Conservation (phyloP, 1,284 basidiomycete genomes). For the Abortiporus biennis region DNA sequence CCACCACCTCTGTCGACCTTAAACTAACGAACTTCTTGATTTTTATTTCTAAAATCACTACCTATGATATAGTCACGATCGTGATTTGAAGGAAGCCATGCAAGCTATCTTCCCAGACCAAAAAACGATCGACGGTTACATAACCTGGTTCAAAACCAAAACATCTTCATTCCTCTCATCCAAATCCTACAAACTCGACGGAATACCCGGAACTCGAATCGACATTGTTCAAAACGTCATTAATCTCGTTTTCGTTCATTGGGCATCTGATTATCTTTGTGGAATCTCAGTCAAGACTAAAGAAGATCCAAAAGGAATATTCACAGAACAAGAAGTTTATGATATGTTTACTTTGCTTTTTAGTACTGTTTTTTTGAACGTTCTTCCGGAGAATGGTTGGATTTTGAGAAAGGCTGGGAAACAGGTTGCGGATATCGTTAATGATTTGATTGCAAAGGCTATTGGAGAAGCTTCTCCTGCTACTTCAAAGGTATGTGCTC, state of each 20-base stretch:
- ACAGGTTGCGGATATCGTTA: constrained; percentile 34
- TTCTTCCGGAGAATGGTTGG: constrained; percentile 53
- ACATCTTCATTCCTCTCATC: constrained; percentile 31
- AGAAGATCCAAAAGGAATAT: constrained; percentile 38
- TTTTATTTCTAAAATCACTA: constrained; percentile 1
- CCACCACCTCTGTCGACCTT: no score
- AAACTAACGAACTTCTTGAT: no score
- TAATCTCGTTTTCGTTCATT: constrained; percentile 60
- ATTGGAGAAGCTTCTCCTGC: constrained; percentile 22
- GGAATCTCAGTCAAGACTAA: constrained; percentile 59
- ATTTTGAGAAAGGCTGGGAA: constrained; percentile 41
- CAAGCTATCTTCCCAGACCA: constrained; percentile 18
- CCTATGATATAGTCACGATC: constrained; percentile 8
- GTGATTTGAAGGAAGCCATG: constrained; percentile 13
- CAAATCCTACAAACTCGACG: constrained; percentile 29
- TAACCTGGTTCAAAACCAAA: constrained; percentile 31
- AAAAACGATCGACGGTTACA: constrained; percentile 18
- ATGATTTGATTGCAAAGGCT: constrained; percentile 34
- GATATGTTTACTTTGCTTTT: constrained; percentile 32
- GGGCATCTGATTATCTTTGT: constrained; percentile 53
- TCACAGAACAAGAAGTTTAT: constrained; percentile 44
- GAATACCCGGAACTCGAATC: constrained; percentile 33
- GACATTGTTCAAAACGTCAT: constrained; percentile 73
- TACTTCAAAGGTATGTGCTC: constrained; percentile 14
- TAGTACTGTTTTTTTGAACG: constrained; percentile 60